Evolutionary conservation across 2,329 filamentous ascomycete genomes (phyloP), one percentile per base, ranked within the genome.

Genomic region (Metarhizium sp.): DNA sequence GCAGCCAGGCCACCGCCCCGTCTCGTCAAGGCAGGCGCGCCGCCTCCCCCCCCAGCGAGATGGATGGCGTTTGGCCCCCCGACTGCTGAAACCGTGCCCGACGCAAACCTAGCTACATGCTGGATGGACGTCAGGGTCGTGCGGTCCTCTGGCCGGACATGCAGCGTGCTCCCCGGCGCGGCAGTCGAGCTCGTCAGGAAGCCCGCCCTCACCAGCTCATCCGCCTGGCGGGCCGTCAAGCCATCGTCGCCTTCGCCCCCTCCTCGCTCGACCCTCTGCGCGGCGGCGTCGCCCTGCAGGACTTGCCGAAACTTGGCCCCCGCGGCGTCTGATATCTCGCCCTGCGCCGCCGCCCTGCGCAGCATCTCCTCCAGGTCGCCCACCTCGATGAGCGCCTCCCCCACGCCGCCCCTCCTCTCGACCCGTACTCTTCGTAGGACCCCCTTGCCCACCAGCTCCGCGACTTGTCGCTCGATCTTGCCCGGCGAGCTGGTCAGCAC

Each of bases 51-150:
- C 16, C 86, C 86, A 2, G 78, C 81, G 51, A 77, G 78, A 64
- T 86, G 80, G 5, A 89, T 72, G 2, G 82, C 85, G 20, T 81
- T 80, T n/a, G 75, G 71, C 4, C 87, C 87, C 1, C 88, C 88
- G 0, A 90, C 82, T 1, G 87, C 86, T 6, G 76, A 85, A 2
- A 87, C 63, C 2, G 84, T 84, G 14, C 88, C 88, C 1, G 87
- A 86, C 5, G 86, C 81, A 25, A 85, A 84, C 59, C 74, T 77
- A 2, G 84, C 81, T 25, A 88, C 81, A 30, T 75, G 78, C 42
- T 84, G 79, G 10, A 90, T 74, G 3, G 82, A 84, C 29, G 80
- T 77, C 42, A 85, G 71, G 10, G 78, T 81, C 16, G 77, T 77
- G 59, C 75, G 74, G 54, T 79, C 77, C 53, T 80, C 79, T 0